Percentiles rank a stretch among this genome's conserved stretches.
Conservation (phyloP, 2,329 filamentous ascomycete species). For the Hysterium pulicare region DNA sequence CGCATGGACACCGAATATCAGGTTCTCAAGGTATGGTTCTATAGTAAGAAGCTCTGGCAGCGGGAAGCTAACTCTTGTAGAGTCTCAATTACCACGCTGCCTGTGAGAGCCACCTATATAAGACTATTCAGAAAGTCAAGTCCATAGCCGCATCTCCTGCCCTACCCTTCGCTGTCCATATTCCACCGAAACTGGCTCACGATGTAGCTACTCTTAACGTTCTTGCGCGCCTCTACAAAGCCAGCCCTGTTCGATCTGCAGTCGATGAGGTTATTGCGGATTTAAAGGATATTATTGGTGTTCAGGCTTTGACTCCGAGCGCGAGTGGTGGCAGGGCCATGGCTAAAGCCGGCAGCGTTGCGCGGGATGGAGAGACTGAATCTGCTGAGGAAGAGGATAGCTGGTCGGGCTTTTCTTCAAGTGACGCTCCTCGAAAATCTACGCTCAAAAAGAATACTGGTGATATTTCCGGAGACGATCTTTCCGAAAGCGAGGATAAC, state of each 20-base stretch:
- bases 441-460: background rate
- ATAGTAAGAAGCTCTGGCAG: no score
- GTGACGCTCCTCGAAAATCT: constrained; percentile 6
- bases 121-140: constrained; percentile 56
- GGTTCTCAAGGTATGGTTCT: constrained; percentile 49
- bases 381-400: constrained; percentile 11
- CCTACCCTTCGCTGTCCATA: constrained; percentile 41
- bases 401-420: constrained; percentile 6
- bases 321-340: background rate
- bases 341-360: constrained; percentile 6
- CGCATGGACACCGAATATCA: constrained; percentile 62
- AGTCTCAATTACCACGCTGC: constrained; percentile 49
- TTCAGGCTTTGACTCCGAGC: constrained; percentile 10
- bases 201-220: constrained; percentile 55
- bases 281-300: constrained; percentile 39
- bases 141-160: constrained; percentile 51
- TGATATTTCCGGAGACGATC: constrained; percentile 26
- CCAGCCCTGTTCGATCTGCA: constrained; percentile 55
- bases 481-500: constrained; percentile 14
- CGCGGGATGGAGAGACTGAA: constrained; percentile 6
- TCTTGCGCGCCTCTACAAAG: constrained; percentile 57
- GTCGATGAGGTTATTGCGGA: constrained; percentile 46
- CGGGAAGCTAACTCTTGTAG: constrained; percentile 26
- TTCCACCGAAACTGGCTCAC: constrained; percentile 37
- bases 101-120: constrained; percentile 55